phyloP scores from a whole-genome alignment of 2,329 filamentous ascomycete species.

The Diaporthe aspalathi region DNA sequence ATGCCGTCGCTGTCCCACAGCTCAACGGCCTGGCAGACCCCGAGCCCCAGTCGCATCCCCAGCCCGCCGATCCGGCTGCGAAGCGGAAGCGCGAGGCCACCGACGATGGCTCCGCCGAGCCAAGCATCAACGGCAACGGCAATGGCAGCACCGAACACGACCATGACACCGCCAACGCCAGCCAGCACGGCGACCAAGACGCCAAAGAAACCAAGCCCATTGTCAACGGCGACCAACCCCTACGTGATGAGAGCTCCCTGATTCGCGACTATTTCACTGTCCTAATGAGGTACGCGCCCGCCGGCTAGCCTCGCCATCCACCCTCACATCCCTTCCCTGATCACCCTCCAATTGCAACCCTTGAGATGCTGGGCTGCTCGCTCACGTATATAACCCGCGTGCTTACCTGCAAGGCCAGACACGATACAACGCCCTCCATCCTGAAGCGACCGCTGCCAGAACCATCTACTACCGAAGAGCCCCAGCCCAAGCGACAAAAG shows the following conservation, averaged over 20 bases:
- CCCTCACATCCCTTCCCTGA: background rate
- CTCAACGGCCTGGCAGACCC: conserved; percentile 47
- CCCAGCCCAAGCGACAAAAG: conserved; percentile 71
- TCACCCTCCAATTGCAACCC: background rate
- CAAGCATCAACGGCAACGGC: conserved; percentile 35
- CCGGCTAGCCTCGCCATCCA: conserved; percentile 42
- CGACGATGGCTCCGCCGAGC: conserved; percentile 50
- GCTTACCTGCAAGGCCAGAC: conserved; percentile 55
- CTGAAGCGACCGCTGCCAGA: conserved; percentile 65
- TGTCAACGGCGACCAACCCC: conserved; percentile 44
- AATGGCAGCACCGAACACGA: background rate
- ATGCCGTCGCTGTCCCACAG: conserved; percentile 45
- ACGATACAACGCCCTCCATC: conserved; percentile 65
- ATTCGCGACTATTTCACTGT: conserved; percentile 57
- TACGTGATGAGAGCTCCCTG: conserved; percentile 49
- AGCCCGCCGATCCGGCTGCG: conserved; percentile 47
- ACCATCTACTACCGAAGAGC: conserved; percentile 58
- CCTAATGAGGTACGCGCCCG: conserved; percentile 54
- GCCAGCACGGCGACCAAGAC: conserved; percentile 30
- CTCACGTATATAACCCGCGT: background rate
- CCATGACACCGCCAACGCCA: conserved; percentile 37
- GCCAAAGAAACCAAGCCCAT: conserved; percentile 44
- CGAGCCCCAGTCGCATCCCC: conserved; percentile 40
- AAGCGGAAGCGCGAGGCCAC: conserved; percentile 71
- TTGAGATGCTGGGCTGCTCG: background rate